Conservation (phyloP, 805 yeast genomes). For the Pichia pseudocactophila region DNA sequence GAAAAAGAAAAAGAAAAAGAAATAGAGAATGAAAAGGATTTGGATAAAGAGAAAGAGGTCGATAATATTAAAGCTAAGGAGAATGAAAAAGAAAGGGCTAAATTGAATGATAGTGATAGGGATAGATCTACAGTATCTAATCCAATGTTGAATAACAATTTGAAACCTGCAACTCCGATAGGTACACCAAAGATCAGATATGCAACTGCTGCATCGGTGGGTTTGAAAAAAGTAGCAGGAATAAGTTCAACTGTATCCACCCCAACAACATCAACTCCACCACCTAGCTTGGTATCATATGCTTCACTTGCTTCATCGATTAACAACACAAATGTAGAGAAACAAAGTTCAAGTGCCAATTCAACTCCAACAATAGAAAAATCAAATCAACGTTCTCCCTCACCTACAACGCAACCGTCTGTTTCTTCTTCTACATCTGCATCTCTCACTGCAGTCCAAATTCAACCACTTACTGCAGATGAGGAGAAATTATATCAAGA, state of each 20-base stretch:
- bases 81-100: slow-evolving; percentile 2
- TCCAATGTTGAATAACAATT: slow-evolving; percentile 9
- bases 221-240: slow-evolving; percentile 12
- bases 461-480: not conserved
- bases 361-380: not conserved
- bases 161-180: slow-evolving; percentile 24
- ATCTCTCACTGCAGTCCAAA: not conserved
- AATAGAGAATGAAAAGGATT: slow-evolving; percentile 4
- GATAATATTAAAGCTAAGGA: not conserved
- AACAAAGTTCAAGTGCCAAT: not conserved
- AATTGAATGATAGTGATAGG: not conserved
- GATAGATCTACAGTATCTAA: not conserved
- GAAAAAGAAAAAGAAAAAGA: slow-evolving; percentile 4
- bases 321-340: slow-evolving; percentile 1
- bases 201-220: slow-evolving; percentile 24
- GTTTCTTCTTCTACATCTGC: not conserved
- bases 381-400: not conserved
- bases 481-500: slow-evolving; percentile 1
- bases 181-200: slow-evolving; percentile 34
- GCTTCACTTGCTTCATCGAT: slow-evolving; percentile 11
- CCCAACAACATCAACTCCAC: slow-evolving; percentile 5
- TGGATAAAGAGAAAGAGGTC: slow-evolving; percentile 1
- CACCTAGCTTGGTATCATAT: slow-evolving; percentile 7
- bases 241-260: not conserved
- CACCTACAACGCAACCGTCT: not conserved